Base-by-base conservation (phyloP, 2,329 filamentous ascomycete species). In the Fusarium kyushuense region DNA sequence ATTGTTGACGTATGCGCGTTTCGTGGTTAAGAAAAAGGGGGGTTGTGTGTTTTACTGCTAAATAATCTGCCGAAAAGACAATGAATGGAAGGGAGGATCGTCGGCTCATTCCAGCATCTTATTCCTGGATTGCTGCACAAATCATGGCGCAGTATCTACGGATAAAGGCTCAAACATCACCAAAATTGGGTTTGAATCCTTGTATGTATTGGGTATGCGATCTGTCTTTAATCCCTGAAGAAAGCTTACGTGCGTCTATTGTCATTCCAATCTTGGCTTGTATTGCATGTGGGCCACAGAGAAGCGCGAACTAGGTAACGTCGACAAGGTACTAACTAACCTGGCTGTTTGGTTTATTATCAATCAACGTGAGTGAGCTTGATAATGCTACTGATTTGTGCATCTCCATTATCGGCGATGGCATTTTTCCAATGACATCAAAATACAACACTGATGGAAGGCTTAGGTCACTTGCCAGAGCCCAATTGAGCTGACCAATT, bases 11-110 rank as follows among this genome's bases (percentile, higher is more conserved):
- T 32, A 52, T 62, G 55, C 33, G 43, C 54, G 65, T 63, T 69
- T 72, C 67, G 59, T 58, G 42, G 35, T 46, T 12, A 27, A 53
- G 61, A 63, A 74, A 66, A 74, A 73, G 62, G 41, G 41, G 71
- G 71, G 62, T 61, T 55, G 49, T 59, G 56, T 43, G 42, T 53
- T 58, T 65, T 41, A 47, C 35, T 56, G 55, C 53, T 8, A 58
- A 63, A 42, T 29, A 63, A 42, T 29, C 41, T 48, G 43, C 43
- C 48, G 58, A 58, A 45, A 43, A 38, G 19, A 38, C 54, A 54
- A 62, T 49, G 71, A 53, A 58, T 49, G 66, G 67, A 69, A 58
- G 47, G 63, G 71, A 52, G 57, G 54, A 59, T 72, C 54, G 49
- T 60, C 48, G 23, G 54, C 55, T 54, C 69, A 73, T 73, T 72